Evolutionary conservation across 352 stramenopile species (phyloP).

Genomic region (Phytophthora crassamura): DNA sequence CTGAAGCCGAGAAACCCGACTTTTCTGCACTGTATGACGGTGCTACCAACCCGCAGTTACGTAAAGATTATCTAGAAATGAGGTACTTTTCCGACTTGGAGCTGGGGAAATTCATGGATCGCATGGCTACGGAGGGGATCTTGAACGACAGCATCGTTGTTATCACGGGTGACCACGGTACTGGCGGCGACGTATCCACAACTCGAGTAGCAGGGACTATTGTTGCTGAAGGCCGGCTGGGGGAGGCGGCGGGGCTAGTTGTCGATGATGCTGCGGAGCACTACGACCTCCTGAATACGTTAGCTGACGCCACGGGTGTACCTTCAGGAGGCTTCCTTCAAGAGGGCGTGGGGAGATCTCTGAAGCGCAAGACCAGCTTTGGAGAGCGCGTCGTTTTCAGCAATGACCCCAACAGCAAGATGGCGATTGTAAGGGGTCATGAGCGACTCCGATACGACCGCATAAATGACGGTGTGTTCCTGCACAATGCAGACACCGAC

Average conservation of each 20-base stretch:
- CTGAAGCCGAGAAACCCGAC: constrained; percentile 40
- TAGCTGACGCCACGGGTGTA: constrained; percentile 45
- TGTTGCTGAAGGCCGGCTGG: constrained; percentile 45
- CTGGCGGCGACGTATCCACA: constrained; percentile 46
- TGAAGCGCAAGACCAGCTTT: constrained; percentile 46
- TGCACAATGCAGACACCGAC: constrained; percentile 45
- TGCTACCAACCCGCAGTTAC: constrained; percentile 25
- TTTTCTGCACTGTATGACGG: constrained; percentile 47
- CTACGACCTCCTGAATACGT: constrained; percentile 49
- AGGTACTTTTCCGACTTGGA: constrained; percentile 61
- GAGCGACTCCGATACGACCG: constrained; percentile 46
- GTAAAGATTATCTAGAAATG: constrained; percentile 54
- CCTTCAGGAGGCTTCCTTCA: constrained; percentile 40
- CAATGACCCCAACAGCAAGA: constrained; percentile 59
- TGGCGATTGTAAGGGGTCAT: constrained; percentile 46
- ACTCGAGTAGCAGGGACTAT: constrained; percentile 44
- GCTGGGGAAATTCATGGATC: constrained; percentile 62
- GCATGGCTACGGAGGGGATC: constrained; percentile 46
- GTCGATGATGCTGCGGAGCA: constrained; percentile 45
- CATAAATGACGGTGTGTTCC: constrained; percentile 30
- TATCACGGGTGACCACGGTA: constrained; percentile 57
- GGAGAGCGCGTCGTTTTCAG: constrained; percentile 39
- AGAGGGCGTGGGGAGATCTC: constrained; percentile 42
- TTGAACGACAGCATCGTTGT: constrained; percentile 66
- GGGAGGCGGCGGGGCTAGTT: constrained; percentile 28